Base-by-base conservation (phyloP, 1,284 basidiomycete species). In the Tilletia setariae region DNA sequence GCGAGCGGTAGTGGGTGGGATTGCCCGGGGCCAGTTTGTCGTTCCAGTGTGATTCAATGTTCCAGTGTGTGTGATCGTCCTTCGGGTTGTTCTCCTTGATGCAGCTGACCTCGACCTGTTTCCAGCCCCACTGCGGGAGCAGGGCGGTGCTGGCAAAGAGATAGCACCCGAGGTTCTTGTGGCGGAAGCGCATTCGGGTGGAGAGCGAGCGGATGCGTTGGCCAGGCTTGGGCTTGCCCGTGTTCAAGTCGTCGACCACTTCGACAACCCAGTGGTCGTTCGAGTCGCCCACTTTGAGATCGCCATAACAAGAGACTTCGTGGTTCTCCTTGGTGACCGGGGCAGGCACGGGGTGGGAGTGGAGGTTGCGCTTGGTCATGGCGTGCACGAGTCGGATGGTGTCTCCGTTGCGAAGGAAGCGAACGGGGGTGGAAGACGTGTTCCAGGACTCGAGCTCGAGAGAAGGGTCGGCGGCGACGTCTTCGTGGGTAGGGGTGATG, bases 121-220 rank as follows among this genome's bases (percentile, higher is more conserved):
- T 98, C 88, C 97, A 99, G 25, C 95, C 95, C 96, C 95, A 98
- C 83, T 96, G 92, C 1, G 96, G 95, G 46, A 99, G 84, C 56
- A 92, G 86, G 1, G 89, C 88, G 81, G 95, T 97, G 64, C 91
- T 91, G 2, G 95, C 94, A 25, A 90, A 87, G 56, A 98, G 84
- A 84, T 98, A 98, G 73, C 80, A 82, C 35, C 70, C 68, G 13
- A 91, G 85, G 44, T 85, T 84, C 68, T 88, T 81, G 83, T 98
- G 94, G 72, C 86, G 87, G 85, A 98, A 90, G 65, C 95, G 86
- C 83, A 98, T 83, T 21, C 93, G 86, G 1, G 94, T 96, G 23
- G 95, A 96, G 68, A 98, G 85, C 35, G 92, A 91, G 83, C 93
- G 93, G 53, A 98, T 91, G 23, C 86, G 84, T 49, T 87, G 86